phyloP scores from a whole-genome alignment of 106 monocot genomes.

The Chionographis japonica region DNA sequence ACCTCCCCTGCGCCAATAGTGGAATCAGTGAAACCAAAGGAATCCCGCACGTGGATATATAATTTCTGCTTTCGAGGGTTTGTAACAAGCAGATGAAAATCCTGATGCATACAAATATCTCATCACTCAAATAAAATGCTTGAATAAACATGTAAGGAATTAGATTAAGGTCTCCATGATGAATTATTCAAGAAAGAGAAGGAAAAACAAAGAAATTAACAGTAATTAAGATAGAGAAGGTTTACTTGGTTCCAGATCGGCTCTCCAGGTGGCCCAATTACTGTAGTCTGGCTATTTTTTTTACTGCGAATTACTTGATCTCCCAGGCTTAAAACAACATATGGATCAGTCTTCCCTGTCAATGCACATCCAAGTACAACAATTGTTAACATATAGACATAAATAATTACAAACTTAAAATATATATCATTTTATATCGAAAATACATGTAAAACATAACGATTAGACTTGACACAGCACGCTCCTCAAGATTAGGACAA shows the following conservation, averaged over 20 bases:
- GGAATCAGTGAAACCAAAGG: slow-evolving; percentile 71
- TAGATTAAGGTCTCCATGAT: not conserved
- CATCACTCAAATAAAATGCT: not conserved
- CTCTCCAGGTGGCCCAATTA: slow-evolving; percentile 84
- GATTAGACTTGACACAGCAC: no score
- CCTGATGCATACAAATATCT: slow-evolving; percentile 37
- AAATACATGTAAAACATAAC: not conserved
- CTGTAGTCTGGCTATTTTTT: slow-evolving; percentile 94
- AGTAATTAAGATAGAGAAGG: slow-evolving; percentile 2
- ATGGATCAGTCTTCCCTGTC: slow-evolving; percentile 94
- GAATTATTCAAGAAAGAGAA: not conserved
- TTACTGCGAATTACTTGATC: slow-evolving; percentile 90
- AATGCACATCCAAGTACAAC: not conserved
- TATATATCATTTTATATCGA: not conserved
- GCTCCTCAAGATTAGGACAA: slow-evolving; percentile 2
- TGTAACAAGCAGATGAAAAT: slow-evolving; percentile 85
- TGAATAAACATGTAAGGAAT: not conserved
- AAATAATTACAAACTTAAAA: not conserved
- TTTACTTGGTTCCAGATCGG: slow-evolving; percentile 97
- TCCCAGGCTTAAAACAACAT: slow-evolving; percentile 79
- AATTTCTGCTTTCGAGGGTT: slow-evolving; percentile 82
- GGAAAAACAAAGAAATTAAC: not conserved
- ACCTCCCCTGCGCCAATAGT: slow-evolving; percentile 85
- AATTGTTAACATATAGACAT: not conserved
- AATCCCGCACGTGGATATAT: slow-evolving; percentile 68